These are phyloP conservation scores for Auriscalpium vulgare DNA, from an alignment of 768 basidiomycete genomes.

Conservation along the genomic window DNA sequence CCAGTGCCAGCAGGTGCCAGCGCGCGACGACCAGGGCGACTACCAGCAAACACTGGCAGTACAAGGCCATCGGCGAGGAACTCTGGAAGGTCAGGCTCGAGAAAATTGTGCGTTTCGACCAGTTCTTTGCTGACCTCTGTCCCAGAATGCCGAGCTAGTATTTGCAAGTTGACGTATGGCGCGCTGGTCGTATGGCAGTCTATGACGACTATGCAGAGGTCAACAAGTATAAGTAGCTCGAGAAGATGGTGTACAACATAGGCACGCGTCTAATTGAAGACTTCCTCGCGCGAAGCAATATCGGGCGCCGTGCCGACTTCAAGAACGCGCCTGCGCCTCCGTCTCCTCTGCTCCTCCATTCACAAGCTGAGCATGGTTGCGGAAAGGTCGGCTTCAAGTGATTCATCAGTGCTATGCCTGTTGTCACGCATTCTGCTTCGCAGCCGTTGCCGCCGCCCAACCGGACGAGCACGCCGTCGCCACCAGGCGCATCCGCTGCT, in stretches of 20 bases:
- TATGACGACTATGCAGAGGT: slow-evolving; percentile 96
- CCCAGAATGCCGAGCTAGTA: slow-evolving; percentile 83
- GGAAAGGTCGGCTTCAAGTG: slow-evolving; percentile 93
- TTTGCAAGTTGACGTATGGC: slow-evolving; percentile 96
- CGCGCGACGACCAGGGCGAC: slow-evolving; percentile 48
- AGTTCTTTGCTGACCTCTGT: slow-evolving; percentile 15
- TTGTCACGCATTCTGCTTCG: slow-evolving; percentile 61
- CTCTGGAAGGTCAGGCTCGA: slow-evolving; percentile 92
- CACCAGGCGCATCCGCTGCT: slow-evolving; percentile 22
- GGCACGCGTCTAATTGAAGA: slow-evolving; percentile 95
- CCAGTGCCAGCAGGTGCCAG: no score
- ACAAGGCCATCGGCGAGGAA: slow-evolving; percentile 88
- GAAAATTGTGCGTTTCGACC: slow-evolving; percentile 67
- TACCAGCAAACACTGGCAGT: slow-evolving; percentile 73
- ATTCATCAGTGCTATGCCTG: slow-evolving; percentile 88
- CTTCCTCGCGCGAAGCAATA: slow-evolving; percentile 85
- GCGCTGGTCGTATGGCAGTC: slow-evolving; percentile 94
- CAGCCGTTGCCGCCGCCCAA: slow-evolving; percentile 40
- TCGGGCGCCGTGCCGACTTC: slow-evolving; percentile 93
- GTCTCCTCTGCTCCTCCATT: not conserved
- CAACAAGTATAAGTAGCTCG: slow-evolving; percentile 94
- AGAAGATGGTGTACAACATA: slow-evolving; percentile 99
- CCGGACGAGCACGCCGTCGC: slow-evolving; percentile 20
- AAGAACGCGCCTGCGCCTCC: slow-evolving; percentile 49
- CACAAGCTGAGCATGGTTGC: not conserved